Conservation (phyloP, 192 early-diverging fungal species). For the Coemansia sp. region DNA sequence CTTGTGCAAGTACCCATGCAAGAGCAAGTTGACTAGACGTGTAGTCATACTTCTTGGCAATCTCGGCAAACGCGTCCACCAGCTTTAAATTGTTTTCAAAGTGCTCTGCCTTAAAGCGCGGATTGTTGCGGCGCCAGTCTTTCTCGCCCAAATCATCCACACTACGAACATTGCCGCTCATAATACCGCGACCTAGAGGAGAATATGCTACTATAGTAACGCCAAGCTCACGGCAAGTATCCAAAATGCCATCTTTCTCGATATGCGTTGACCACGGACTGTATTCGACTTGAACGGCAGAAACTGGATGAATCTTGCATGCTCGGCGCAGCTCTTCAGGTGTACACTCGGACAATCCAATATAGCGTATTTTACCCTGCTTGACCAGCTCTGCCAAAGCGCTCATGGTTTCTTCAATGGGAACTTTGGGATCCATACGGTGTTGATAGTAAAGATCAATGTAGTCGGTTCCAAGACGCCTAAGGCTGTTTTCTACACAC, state of each 20-base stretch:
- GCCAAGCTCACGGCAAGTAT: conserved; percentile 69
- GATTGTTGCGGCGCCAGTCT: conserved; percentile 55
- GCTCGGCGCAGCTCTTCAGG: conserved; percentile 63
- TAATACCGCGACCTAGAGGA: conserved; percentile 67
- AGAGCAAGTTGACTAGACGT: conserved; percentile 57
- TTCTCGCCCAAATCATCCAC: conserved; percentile 54
- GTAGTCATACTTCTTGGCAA: conserved; percentile 58
- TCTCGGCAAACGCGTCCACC: conserved; percentile 50
- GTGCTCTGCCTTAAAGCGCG: conserved; percentile 61
- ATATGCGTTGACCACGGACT: conserved; percentile 61
- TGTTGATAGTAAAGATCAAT: conserved; percentile 69
- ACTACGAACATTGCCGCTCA: conserved; percentile 60
- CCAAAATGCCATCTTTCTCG: conserved; percentile 64
- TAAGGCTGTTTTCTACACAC: conserved; percentile 43
- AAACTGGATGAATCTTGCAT: conserved; percentile 65
- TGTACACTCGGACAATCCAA: conserved; percentile 61
- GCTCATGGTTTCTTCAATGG: conserved; percentile 61
- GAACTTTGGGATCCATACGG: conserved; percentile 57
- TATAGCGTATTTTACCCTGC: conserved; percentile 61
- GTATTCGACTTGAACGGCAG: conserved; percentile 54
- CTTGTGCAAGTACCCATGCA: conserved; percentile 64
- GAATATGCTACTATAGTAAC: conserved; percentile 71
- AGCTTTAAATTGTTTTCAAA: conserved; percentile 60
- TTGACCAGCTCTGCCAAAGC: conserved; percentile 67
- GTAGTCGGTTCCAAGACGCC: conserved; percentile 54